Conservation (phyloP, 75 land plant genomes). For the Pseudotsuga menziesii region DNA sequence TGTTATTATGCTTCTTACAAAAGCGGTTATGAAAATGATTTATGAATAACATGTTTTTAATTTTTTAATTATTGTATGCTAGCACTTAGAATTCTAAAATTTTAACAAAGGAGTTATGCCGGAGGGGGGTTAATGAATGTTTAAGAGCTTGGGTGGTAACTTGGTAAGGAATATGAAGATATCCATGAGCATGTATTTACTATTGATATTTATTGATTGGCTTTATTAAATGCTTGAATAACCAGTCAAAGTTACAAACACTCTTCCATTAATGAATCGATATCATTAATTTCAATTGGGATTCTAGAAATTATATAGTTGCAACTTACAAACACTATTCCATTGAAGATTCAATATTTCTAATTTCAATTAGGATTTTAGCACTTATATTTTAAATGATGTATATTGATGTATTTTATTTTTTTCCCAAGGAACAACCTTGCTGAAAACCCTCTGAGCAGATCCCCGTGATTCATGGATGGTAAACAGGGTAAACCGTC, state of each 20-base stretch:
- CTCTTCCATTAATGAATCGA: too few relatives aligned
- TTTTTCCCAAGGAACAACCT: too few relatives aligned
- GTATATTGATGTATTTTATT: too few relatives aligned
- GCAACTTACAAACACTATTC: too few relatives aligned
- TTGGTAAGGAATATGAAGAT: not conserved
- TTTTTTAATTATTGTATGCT: not conserved
- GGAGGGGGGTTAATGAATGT: not conserved
- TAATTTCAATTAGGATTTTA: too few relatives aligned
- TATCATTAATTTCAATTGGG: too few relatives aligned
- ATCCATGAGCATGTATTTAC: not conserved
- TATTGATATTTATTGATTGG: not conserved
- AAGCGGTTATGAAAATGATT: not conserved
- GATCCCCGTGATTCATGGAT: too few relatives aligned
- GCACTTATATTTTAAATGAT: too few relatives aligned
- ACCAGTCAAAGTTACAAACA: not conserved
- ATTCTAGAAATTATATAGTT: too few relatives aligned
- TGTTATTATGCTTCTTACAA: not conserved
- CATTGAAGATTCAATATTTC: too few relatives aligned
- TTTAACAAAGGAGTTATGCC: not conserved
- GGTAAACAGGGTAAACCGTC: too few relatives aligned
- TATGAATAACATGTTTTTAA: not conserved
- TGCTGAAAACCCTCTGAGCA: too few relatives aligned
- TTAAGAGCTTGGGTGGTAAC: not conserved
- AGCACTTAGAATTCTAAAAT: not conserved
- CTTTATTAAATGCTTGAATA: not conserved